Conservation (phyloP, 139 green algal species). For the Penium margaritaceum region DNA sequence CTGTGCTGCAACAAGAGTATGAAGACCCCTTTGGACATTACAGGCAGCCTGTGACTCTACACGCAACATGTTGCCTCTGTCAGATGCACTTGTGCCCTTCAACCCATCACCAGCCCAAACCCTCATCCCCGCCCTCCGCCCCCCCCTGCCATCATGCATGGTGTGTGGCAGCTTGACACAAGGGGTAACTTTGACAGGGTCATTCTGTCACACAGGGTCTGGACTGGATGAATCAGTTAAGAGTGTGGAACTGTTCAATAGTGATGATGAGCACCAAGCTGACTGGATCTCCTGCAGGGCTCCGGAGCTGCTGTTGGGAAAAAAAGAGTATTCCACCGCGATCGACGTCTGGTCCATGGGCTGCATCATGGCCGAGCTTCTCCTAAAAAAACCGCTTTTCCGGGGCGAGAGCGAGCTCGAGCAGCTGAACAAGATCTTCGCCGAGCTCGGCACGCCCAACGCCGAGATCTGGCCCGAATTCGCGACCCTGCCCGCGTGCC, state of each 20-base stretch:
- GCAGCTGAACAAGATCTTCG: conserved; percentile 53
- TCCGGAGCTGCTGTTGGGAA: conserved; percentile 79
- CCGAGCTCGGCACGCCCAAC: conserved; percentile 44
- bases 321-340: conserved; percentile 68
- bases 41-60: no score
- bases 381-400: conserved; percentile 64
- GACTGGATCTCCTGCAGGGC: conserved; percentile 25
- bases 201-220: neutral
- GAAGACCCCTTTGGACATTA: no score
- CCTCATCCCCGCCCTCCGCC: conserved; percentile 20
- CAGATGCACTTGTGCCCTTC: no score
- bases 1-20: no score
- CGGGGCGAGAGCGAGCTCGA: conserved; percentile 68
- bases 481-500: conserved; percentile 10
- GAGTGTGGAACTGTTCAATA: neutral
- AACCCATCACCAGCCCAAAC: no score
- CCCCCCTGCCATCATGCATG: conserved; percentile 61
- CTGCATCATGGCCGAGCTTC: conserved; percentile 65
- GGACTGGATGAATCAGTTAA: neutral
- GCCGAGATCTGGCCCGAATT: conserved; percentile 35
- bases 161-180: no score
- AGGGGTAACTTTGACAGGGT: no score
- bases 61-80: no score
- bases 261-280: neutral
- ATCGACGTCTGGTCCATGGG: conserved; percentile 64